These are phyloP conservation scores for Clonostachys byssicola DNA, from an alignment of 2,329 filamentous ascomycete species.

Conservation along the genomic window DNA sequence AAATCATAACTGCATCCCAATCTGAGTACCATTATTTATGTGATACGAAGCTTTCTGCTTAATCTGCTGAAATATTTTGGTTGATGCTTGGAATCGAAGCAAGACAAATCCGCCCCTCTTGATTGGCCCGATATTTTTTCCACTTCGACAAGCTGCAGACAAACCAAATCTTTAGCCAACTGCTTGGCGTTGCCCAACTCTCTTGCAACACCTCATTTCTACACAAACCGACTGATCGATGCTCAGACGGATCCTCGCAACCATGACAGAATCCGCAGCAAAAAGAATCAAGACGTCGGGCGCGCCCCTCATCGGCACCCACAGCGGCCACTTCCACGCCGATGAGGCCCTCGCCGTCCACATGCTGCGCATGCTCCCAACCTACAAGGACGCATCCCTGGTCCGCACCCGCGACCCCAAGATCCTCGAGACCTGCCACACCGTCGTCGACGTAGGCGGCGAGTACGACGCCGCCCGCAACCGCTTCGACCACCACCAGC, in stretches of 20 bases:
- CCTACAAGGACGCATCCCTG: constrained; percentile 70
- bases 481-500: constrained; percentile 97
- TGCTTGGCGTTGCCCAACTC: too few species aligned
- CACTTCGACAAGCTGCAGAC: too few species aligned
- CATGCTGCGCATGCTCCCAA: constrained; percentile 84
- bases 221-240: constrained; percentile 9
- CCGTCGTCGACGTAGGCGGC: constrained; percentile 95
- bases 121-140: too few species aligned
- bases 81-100: too few species aligned
- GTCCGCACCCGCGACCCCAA: constrained; percentile 84
- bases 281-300: constrained; percentile 76
- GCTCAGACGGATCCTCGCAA: constrained; percentile 20
- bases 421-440: constrained; percentile 78
- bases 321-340: constrained; percentile 98
- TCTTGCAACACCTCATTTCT: too few species aligned
- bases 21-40: too few species aligned
- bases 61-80: too few species aligned
- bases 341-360: constrained; percentile 96
- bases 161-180: too few species aligned
- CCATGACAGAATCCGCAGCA: constrained; percentile 58
- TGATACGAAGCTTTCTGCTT: too few species aligned
- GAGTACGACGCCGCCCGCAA: constrained; percentile 75
- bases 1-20: too few species aligned
- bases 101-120: too few species aligned
- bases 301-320: constrained; percentile 76